Conservation (phyloP, 352 stramenopile species). For the Globisporangium nodosum region DNA sequence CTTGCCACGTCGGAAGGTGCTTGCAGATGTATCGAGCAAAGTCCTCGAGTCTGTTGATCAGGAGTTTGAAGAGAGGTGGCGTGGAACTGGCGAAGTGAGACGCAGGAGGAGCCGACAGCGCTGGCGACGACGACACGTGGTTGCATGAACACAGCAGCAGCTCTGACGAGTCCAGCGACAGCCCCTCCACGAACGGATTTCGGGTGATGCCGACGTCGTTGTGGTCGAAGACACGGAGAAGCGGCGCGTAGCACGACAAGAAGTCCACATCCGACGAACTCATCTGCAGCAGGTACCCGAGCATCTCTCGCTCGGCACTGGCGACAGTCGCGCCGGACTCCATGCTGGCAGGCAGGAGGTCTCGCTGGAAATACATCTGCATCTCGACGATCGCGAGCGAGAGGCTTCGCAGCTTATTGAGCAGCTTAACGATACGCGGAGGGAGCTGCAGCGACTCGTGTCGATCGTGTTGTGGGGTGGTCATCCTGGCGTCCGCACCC, state of each 20-base stretch:
- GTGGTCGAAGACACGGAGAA: slow-evolving; percentile 40
- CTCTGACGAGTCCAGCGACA: slow-evolving; percentile 63
- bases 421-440: slow-evolving; percentile 31
- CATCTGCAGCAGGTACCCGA: slow-evolving; percentile 40
- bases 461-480: slow-evolving; percentile 17
- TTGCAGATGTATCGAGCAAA: slow-evolving; percentile 40
- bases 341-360: slow-evolving; percentile 11
- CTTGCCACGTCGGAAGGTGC: slow-evolving; percentile 43
- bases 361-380: slow-evolving; percentile 44
- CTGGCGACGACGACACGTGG: slow-evolving; percentile 15
- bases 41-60: slow-evolving; percentile 44
- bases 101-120: slow-evolving; percentile 9
- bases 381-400: slow-evolving; percentile 63
- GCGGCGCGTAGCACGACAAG: slow-evolving; percentile 23
- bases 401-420: slow-evolving; percentile 57
- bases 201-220: slow-evolving; percentile 36
- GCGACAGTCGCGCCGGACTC: slow-evolving; percentile 9
- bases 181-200: slow-evolving; percentile 61
- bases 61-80: slow-evolving; percentile 46
- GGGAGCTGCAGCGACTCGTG: slow-evolving; percentile 22
- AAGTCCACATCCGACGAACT: slow-evolving; percentile 44
- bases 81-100: slow-evolving; percentile 15
- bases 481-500: slow-evolving; percentile 1
- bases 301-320: slow-evolving; percentile 38
- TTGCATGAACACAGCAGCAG: slow-evolving; percentile 63